Percentiles rank a stretch among this genome's conserved stretches.
Conservation (phyloP, 2,329 filamentous ascomycete species). For the Lomentospora prolificans region DNA sequence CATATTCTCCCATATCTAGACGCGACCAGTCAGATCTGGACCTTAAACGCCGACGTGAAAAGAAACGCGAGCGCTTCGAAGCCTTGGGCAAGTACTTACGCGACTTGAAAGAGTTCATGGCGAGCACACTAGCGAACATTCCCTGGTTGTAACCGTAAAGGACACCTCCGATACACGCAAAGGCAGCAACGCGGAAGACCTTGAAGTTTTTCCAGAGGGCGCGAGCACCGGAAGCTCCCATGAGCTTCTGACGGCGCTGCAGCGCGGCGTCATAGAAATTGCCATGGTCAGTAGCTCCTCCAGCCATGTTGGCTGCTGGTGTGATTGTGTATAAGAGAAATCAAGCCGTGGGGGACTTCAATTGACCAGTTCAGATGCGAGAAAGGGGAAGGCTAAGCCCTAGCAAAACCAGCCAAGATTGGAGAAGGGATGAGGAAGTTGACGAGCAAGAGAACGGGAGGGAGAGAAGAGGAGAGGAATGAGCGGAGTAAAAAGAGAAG, state of each 20-base stretch:
- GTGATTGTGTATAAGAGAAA: neutral
- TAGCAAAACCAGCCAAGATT: neutral
- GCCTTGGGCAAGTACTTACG: constrained; percentile 28
- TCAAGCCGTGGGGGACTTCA: neutral
- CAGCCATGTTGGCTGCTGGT: constrained; percentile 5
- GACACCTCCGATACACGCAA: constrained; percentile 53
- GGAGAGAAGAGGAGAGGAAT: neutral
- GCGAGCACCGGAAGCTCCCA: constrained; percentile 39
- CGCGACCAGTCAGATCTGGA: neutral
- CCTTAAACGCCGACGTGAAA: neutral
- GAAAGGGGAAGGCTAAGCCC: too few relatives aligned
- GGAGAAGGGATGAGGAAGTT: neutral
- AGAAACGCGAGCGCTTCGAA: neutral
- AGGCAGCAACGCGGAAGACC: constrained; percentile 50
- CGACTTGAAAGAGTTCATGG: constrained; percentile 42
- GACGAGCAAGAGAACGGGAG: neutral
- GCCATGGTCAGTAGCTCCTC: constrained; percentile 1
- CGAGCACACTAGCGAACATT: constrained; percentile 61
- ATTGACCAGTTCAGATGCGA: neutral
- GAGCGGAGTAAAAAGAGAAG: neutral
- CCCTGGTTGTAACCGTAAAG: constrained; percentile 68
- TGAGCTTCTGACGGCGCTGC: constrained; percentile 39
- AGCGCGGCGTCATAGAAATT: constrained; percentile 24
- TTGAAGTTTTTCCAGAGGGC: constrained; percentile 50
- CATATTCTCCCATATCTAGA: constrained; percentile 46